These are phyloP conservation scores for Lentinula lateritia DNA, from an alignment of 768 basidiomycete genomes.

Conservation along the genomic window DNA sequence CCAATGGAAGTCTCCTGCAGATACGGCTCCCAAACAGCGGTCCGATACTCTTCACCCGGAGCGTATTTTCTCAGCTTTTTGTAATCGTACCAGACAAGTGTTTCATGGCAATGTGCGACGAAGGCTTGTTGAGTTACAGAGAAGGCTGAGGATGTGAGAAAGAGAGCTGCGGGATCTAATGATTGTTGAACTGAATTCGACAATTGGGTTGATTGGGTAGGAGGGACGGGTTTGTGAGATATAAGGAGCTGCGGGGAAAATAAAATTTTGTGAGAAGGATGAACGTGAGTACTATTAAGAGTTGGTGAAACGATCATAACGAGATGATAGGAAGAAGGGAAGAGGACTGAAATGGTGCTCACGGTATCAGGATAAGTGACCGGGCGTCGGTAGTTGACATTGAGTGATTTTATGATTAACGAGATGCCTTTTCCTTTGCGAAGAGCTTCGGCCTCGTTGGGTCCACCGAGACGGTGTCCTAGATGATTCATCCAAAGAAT, in stretches of 20 bases:
- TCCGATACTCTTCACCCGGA: constrained; percentile 46
- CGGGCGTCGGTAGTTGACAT: constrained; percentile 61
- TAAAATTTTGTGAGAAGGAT: not conserved
- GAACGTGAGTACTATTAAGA: not conserved
- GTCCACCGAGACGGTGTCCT: constrained; percentile 56
- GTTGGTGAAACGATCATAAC: not conserved
- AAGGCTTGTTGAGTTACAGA: constrained; percentile 58
- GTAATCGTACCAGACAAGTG: constrained; percentile 77
- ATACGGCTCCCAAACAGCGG: constrained; percentile 18
- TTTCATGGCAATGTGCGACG: constrained; percentile 60
- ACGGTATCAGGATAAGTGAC: constrained; percentile 77
- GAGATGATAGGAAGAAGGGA: not conserved
- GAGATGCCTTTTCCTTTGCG: constrained; percentile 61
- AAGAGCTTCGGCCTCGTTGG: constrained; percentile 48
- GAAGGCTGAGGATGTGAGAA: constrained; percentile 50
- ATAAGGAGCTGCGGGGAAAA: constrained; percentile 46
- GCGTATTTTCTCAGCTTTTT: constrained; percentile 58
- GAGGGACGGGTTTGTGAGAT: constrained; percentile 48
- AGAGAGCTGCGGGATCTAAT: constrained; percentile 32
- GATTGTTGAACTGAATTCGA: not conserved
- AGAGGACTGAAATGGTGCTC: constrained; percentile 14
- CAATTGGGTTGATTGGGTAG: constrained; percentile 8
- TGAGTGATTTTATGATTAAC: constrained; percentile 67
- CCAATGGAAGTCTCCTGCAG: not conserved
- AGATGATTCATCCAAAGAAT: constrained; percentile 62